Base-by-base conservation (phyloP, 2,329 filamentous ascomycete genomes). In the Venturia oleaginea region DNA sequence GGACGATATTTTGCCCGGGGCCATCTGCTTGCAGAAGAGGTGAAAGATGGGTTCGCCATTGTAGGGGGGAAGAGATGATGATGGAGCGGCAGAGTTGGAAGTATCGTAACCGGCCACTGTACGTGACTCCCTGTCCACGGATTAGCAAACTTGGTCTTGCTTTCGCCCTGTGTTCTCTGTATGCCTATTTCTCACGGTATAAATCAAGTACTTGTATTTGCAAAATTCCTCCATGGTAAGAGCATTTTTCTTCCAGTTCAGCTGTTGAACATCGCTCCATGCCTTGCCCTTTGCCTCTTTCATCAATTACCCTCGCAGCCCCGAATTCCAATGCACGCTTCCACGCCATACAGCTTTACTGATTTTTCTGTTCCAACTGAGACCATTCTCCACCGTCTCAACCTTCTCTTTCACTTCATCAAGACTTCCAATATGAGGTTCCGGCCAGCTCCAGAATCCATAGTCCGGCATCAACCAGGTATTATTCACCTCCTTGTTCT, bases 311-410 rank as follows among this genome's bases (percentile, higher is more conserved):
- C 73, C 70, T 0, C 79, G 74, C 7, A 80, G 51, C 24, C 66
- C 27, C 37, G 37, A 38, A 70, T 71, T 1, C 73, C 78, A 11
- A 69, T 75, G 68, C n/a, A 69, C 68, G 1, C 78, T 72, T 46
- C 80, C 81, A 10, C 80, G 74, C 81, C 81, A 82, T 19, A 81
- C 72, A 2, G 81, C 72, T 67, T 80, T 75, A 17, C 76, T 76
- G 65, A 74, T 74, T 67, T 82, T 82, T 24, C 67, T 67, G 66
- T 10, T 68, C 57, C 3, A 68, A 59, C 8, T 67, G 65, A 3
- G 74, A 72, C 15, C 74, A 5, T 77, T 70, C 1, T 71, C 34
- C 32, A n/a, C 5, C 32, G 67, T 67, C 15, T 37, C n/a, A 48
- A 68, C 66, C 40, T 66, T 48, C 15, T 43, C 38, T 37, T 67